Base-by-base conservation (phyloP, 257 asterid genomes). In the Salvia hispanica region DNA sequence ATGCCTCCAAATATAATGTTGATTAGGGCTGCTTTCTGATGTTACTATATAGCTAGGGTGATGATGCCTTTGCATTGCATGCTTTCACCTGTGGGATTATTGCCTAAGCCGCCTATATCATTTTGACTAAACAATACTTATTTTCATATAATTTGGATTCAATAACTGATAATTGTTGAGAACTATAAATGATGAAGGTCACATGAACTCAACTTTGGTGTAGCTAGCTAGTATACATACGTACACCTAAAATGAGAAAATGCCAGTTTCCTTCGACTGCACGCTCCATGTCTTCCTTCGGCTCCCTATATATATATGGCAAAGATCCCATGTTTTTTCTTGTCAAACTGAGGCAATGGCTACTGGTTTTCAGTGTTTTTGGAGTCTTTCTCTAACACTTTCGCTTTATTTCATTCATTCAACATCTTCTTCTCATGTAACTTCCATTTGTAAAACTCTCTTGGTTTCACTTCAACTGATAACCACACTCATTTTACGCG, bases 331-430 rank as follows among this genome's bases (percentile, higher is more conserved):
- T 77, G 67, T 62, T 64, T 72, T 72, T 72, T 39, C 43, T 40
- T 55, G 48, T 45, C 51, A 51, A 55, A 64, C 28, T 66, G 72
- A 66, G 76, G 73, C 66, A 39, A 79, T 82, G 84, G 67, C 74
- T 62, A 25, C 21, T 44, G 59, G 70, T 50, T 72, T 66, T 15
- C 78, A 64, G 50, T 64, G 58, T 67, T 76, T 78, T 52, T 72
- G 85, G 91, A 78, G 78, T 15, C 47, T 84, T 56, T 75, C 78
- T 74, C 83, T 86, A 74, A 79, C 69, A 61, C 76, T 84, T 40
- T 80, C 79, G 62, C 83, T 78, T 72, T 70, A 67, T 63, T 61
- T 72, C 15, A 31, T 70, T 74, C 81, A 69, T 64, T 66, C 86
- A 11, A 25, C 57, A 25, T 69, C 88, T 58, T 64, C 81, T 62